These are phyloP conservation scores for Nemania bipapillata DNA, from an alignment of 2,329 filamentous ascomycete genomes.

Conservation along the genomic window DNA sequence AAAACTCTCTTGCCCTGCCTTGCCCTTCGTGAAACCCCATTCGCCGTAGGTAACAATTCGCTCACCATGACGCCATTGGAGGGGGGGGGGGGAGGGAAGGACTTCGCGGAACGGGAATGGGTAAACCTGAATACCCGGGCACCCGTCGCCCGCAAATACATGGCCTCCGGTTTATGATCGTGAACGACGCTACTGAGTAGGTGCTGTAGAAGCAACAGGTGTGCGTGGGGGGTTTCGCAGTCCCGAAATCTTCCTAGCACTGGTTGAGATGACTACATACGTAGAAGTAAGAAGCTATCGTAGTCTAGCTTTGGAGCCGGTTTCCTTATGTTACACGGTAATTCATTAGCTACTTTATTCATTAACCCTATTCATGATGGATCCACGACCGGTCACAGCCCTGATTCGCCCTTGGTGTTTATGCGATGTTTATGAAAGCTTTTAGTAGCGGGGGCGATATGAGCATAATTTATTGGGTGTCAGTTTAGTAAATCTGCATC, in stretches of 20 bases:
- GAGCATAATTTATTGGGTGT: conserved; percentile 21
- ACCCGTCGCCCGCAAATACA: neutral
- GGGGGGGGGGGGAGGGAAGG: no score
- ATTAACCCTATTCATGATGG: neutral
- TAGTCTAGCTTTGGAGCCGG: neutral
- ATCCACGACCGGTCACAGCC: neutral
- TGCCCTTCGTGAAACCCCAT: conserved; percentile 13
- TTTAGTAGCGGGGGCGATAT: neutral
- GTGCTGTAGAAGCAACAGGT: no score
- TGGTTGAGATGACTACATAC: neutral
- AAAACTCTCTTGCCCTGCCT: no score
- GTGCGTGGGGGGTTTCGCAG: conserved; percentile 20
- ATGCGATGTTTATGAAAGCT: conserved; percentile 31
- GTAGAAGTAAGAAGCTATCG: neutral
- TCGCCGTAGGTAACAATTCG: conserved; percentile 28
- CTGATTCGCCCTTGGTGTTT: conserved; percentile 13
- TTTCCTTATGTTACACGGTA: neutral
- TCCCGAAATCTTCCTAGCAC: neutral
- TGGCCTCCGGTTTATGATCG: conserved; percentile 24
- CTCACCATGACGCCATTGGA: conserved; percentile 26
- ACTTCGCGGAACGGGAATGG: conserved; percentile 20
- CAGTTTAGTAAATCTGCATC: conserved; percentile 15
- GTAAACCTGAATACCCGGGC: conserved; percentile 18
- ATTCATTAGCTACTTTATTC: conserved; percentile 22
- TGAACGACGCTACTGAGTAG: neutral